Conservation (phyloP, 495 filamentous ascomycete genomes). For the Hypoxylon lenormandii region DNA sequence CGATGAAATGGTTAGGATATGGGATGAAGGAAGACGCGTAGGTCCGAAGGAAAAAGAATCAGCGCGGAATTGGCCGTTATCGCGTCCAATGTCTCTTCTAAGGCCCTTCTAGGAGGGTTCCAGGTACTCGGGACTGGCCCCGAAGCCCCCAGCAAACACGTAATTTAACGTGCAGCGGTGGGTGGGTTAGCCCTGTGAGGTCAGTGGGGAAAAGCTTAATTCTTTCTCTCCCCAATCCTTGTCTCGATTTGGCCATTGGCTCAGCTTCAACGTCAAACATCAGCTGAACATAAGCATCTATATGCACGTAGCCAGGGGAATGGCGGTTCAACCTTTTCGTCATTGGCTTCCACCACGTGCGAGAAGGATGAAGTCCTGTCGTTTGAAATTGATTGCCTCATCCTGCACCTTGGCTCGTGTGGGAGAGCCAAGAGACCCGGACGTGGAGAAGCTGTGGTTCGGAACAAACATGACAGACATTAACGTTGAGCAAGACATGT, state of each 20-base stretch:
- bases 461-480: slow-evolving; percentile 20
- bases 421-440: slow-evolving; percentile 8
- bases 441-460: slow-evolving; percentile 4
- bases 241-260: not conserved
- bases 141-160: not conserved
- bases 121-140: slow-evolving; percentile 15
- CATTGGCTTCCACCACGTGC: not conserved
- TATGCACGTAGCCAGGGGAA: not conserved
- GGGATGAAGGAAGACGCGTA: slow-evolving; percentile 20
- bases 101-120: not conserved
- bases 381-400: slow-evolving; percentile 32
- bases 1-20: slow-evolving; percentile 24
- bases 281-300: not conserved
- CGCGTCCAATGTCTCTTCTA: not conserved
- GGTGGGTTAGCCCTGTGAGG: not conserved
- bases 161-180: not conserved
- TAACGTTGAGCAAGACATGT: slow-evolving; percentile 26
- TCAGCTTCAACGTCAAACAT: not conserved
- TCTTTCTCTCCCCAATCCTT: slow-evolving; percentile 9
- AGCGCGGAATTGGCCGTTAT: slow-evolving; percentile 31
- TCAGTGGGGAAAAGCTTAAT: slow-evolving; percentile 19
- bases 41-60: slow-evolving; percentile 19
- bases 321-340: not conserved
- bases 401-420: slow-evolving; percentile 18
- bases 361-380: slow-evolving; percentile 9